Evolutionary conservation across 371 early-diverging fungal species (phyloP), one percentile per base, ranked within the genome.

Genomic region (Blakeslea trispora): DNA sequence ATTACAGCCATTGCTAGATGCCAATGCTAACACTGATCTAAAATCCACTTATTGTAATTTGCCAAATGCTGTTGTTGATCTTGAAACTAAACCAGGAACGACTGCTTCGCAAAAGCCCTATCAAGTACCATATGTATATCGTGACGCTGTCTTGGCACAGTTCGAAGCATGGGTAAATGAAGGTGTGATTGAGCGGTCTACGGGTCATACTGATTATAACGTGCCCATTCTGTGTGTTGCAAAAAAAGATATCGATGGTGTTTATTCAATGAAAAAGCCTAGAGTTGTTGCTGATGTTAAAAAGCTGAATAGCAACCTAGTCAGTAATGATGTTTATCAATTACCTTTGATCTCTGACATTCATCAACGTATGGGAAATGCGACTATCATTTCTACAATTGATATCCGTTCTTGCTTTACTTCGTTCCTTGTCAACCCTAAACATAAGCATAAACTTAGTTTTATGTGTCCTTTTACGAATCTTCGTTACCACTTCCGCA

Each of bases 351-450:
- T 57, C 1, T 44, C 35, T 5, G 34, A 50, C 1, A 45, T 45
- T n/a, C 37, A 46, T 15, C 5, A 17, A 14, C 18, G 19, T 0
- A 17, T 46, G 1, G 46, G 46, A n/a, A 22, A 35, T 45, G 55
- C 55, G 0, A 28, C 21, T 2, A 46, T 54, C 6, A 23, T 31
- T 24, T 23, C 39, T 1, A 28, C 31, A 15, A 45, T 54, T 23
- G 55, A 54, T 24, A 54, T 54, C 2, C 34, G 21, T 13, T 45
- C 55, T 9, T 54, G 55, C 15, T 46, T 54, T 13, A 54, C 43
- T 19, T 35, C 24, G 14, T 54, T 54, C 9, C 23, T 39, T 5
- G 39, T 54, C 0, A 23, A 14, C 6, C 34, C 45, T 37, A n/a
- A 22, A 11, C 37, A 54, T 23, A 21, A 46, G 1, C 46, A 45